A percentile compares a stretch with the other conserved stretches of the same genome.
Evolutionary conservation across 768 basidiomycete species (phyloP).

Genomic region (Lactarius deliciosus): DNA sequence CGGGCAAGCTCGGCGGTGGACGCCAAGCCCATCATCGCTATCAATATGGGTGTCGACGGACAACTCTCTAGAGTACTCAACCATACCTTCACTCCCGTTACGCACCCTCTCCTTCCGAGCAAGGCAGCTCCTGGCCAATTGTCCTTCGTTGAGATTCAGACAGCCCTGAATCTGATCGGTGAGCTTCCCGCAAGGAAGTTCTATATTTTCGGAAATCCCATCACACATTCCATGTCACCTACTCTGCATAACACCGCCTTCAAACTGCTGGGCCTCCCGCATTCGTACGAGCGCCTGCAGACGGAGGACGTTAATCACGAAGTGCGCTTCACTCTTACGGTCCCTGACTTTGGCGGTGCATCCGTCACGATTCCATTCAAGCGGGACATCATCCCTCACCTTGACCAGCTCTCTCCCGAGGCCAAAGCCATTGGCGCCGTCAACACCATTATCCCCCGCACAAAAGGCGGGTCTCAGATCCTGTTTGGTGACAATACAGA

Average conservation of each 20-base stretch:
- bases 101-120: slow-evolving; percentile 81
- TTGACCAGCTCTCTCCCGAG: slow-evolving; percentile 77
- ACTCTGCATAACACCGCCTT: slow-evolving; percentile 92
- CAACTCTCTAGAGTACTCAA: slow-evolving; percentile 91
- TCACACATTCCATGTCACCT: slow-evolving; percentile 87
- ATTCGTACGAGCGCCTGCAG: slow-evolving; percentile 79
- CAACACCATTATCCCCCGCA: slow-evolving; percentile 79
- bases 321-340: slow-evolving; percentile 59
- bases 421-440: slow-evolving; percentile 90
- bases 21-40: slow-evolving; percentile 84
- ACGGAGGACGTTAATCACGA: slow-evolving; percentile 62
- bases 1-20: slow-evolving; percentile 43
- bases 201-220: slow-evolving; percentile 89
- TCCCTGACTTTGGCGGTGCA: slow-evolving; percentile 86
- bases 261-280: slow-evolving; percentile 75
- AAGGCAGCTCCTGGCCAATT: slow-evolving; percentile 94
- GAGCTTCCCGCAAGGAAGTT: slow-evolving; percentile 70
- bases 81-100: slow-evolving; percentile 81
- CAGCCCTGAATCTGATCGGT: slow-evolving; percentile 77
- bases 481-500: slow-evolving; percentile 95
- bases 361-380: slow-evolving; percentile 98
- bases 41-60: slow-evolving; percentile 90
- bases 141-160: slow-evolving; percentile 82
- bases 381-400: slow-evolving; percentile 79
- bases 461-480: slow-evolving; percentile 43